These are phyloP conservation scores for Trichosporon sp. DNA, from an alignment of 1,284 basidiomycete genomes.

Conservation along the genomic window DNA sequence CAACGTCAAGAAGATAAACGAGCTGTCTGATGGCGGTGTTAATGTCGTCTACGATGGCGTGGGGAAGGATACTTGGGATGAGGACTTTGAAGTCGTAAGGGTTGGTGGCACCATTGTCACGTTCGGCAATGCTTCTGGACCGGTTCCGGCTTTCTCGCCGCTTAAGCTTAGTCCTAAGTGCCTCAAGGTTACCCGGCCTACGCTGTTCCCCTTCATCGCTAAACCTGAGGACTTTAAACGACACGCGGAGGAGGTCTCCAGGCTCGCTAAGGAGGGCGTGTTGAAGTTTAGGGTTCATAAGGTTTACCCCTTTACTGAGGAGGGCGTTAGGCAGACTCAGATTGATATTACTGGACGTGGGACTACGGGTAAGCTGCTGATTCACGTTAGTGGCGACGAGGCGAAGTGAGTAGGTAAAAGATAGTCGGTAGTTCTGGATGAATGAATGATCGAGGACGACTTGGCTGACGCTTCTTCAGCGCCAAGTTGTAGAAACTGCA, in stretches of 20 bases:
- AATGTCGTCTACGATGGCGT: constrained; percentile 86
- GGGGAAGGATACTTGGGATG: constrained; percentile 85
- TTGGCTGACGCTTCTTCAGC: no score
- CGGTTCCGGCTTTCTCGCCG: constrained; percentile 57
- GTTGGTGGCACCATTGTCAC: constrained; percentile 72
- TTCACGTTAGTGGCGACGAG: constrained; percentile 53
- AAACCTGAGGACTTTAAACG: constrained; percentile 65
- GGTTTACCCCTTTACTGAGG: constrained; percentile 75
- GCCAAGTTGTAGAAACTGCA: no score
- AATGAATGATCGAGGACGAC: no score
- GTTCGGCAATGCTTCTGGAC: constrained; percentile 73
- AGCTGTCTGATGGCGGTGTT: constrained; percentile 54
- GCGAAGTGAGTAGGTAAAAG: neutral
- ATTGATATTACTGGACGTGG: constrained; percentile 69
- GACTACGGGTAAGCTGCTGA: constrained; percentile 74
- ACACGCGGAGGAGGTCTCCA: constrained; percentile 65
- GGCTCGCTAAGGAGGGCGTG: constrained; percentile 57
- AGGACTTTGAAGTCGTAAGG: constrained; percentile 71
- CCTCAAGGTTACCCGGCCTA: constrained; percentile 68
- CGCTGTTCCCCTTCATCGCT: constrained; percentile 56
- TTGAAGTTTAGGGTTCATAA: constrained; percentile 68
- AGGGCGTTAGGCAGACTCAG: constrained; percentile 73
- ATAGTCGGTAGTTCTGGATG: neutral
- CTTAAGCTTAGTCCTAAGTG: constrained; percentile 77
- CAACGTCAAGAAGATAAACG: constrained; percentile 38